Evolutionary conservation across 1,284 basidiomycete species (phyloP).

Genomic region (Malassezia obtusa): DNA sequence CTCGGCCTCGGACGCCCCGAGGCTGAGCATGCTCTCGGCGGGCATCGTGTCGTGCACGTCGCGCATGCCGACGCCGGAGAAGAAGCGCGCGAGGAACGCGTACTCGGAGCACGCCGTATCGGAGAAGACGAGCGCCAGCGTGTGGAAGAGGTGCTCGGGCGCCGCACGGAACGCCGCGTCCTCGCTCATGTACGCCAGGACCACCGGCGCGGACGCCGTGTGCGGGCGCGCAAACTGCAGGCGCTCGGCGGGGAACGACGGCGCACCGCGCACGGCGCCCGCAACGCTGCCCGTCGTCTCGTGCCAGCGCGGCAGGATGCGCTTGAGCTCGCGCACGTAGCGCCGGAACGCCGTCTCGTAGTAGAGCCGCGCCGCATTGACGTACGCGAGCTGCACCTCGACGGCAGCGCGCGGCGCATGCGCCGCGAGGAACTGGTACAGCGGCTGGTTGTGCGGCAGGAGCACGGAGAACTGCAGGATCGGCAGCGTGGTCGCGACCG

Average conservation of each 20-base stretch:
- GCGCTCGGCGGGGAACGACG: not conserved
- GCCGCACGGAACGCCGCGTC: slow-evolving; percentile 23
- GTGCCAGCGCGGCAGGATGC: slow-evolving; percentile 22
- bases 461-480: slow-evolving; percentile 80
- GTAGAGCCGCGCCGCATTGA: slow-evolving; percentile 72
- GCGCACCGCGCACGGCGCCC: not conserved
- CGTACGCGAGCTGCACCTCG: slow-evolving; percentile 81
- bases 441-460: slow-evolving; percentile 58
- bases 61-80: slow-evolving; percentile 17
- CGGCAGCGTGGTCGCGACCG: slow-evolving; percentile 83
- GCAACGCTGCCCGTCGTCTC: slow-evolving; percentile 15
- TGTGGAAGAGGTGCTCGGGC: slow-evolving; percentile 41
- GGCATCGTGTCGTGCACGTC: not conserved
- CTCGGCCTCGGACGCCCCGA: slow-evolving; percentile 13
- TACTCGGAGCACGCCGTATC: slow-evolving; percentile 46
- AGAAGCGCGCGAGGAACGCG: slow-evolving; percentile 41
- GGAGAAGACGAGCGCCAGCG: slow-evolving; percentile 30
- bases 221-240: slow-evolving; percentile 7
- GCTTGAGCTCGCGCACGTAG: slow-evolving; percentile 59
- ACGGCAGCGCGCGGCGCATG: slow-evolving; percentile 71
- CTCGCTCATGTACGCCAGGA: slow-evolving; percentile 41
- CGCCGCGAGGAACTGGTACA: slow-evolving; percentile 76
- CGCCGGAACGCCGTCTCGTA: slow-evolving; percentile 91
- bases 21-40: slow-evolving; percentile 8
- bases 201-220: slow-evolving; percentile 12